Evolutionary conservation across 768 basidiomycete species (phyloP).

Genomic region (Suillus fuscotomentosus): DNA sequence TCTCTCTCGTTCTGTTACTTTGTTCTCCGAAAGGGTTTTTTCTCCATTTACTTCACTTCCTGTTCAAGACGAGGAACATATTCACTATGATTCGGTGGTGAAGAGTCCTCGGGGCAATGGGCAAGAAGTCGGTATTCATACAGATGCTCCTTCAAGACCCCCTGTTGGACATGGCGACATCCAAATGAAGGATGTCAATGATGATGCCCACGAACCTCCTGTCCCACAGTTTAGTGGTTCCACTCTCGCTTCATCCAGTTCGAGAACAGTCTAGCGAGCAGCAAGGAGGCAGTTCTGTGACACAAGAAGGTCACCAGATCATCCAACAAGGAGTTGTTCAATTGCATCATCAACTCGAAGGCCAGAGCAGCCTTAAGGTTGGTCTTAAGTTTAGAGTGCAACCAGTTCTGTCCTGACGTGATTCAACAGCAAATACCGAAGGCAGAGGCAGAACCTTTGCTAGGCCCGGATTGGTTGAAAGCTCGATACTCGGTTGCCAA

Average conservation of each 20-base stretch:
- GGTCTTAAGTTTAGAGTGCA: background rate
- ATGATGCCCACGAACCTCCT: background rate
- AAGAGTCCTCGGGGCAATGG: background rate
- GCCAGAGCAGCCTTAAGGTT: background rate
- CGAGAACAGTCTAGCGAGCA: background rate
- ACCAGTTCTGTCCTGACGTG: background rate
- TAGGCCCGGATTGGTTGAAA: slow-evolving; percentile 1
- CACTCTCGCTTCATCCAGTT: background rate
- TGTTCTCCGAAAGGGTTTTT: background rate
- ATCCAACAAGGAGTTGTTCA: slow-evolving; percentile 15
- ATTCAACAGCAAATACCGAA: background rate
- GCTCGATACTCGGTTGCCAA: background rate
- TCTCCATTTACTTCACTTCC: background rate
- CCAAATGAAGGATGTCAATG: background rate
- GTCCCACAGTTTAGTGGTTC: too few species aligned
- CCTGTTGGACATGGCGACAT: background rate
- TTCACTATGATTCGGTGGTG: background rate
- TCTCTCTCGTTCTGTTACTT: background rate
- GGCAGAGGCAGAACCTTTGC: background rate
- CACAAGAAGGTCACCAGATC: background rate
- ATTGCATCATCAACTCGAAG: slow-evolving; percentile 9
- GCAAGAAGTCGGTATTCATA: background rate
- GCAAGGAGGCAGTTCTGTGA: background rate
- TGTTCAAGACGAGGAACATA: background rate
- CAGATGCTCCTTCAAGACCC: background rate